phyloP scores from a whole-genome alignment of 2,329 filamentous ascomycete species.

The Parascedosporium putredinis region DNA sequence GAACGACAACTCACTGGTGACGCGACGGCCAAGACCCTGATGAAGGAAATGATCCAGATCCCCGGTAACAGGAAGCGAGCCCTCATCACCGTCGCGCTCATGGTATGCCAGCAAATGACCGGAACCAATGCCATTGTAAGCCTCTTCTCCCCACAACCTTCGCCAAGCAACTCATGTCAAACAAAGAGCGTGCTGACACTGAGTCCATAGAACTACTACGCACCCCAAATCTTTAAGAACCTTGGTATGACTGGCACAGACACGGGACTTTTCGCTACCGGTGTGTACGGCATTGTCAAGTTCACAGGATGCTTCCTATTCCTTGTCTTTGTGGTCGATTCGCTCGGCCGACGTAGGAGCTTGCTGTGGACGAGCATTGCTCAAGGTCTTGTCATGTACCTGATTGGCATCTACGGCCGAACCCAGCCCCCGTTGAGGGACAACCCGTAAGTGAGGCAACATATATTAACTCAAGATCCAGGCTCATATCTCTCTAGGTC shows the following conservation, averaged over 20 bases:
- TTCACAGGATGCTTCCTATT: constrained; percentile 53
- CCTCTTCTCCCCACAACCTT: too few relatives aligned
- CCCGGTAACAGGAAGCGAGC: constrained; percentile 53
- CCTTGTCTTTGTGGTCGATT: constrained; percentile 58
- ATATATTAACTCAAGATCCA: not conserved
- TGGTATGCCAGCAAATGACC: constrained; percentile 67
- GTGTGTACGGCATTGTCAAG: constrained; percentile 64
- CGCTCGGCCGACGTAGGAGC: constrained; percentile 50
- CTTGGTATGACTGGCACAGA: constrained; percentile 48
- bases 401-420: constrained; percentile 61
- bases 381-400: constrained; percentile 53
- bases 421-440: constrained; percentile 42
- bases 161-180: too few relatives aligned
- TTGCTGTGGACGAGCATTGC: constrained; percentile 55
- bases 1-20: constrained; percentile 48
- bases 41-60: constrained; percentile 53
- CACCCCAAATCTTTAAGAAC: constrained; percentile 57
- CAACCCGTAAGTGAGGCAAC: constrained; percentile 27
- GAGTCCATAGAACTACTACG: constrained; percentile 56
- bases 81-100: constrained; percentile 47
- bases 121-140: constrained; percentile 37
- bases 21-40: constrained; percentile 44
- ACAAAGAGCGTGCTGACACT: too few relatives aligned
- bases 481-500: constrained; percentile 23
- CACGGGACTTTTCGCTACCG: constrained; percentile 60